phyloP scores from a whole-genome alignment of 2,329 filamentous ascomycete species.

The Xylariaceae sp. region DNA sequence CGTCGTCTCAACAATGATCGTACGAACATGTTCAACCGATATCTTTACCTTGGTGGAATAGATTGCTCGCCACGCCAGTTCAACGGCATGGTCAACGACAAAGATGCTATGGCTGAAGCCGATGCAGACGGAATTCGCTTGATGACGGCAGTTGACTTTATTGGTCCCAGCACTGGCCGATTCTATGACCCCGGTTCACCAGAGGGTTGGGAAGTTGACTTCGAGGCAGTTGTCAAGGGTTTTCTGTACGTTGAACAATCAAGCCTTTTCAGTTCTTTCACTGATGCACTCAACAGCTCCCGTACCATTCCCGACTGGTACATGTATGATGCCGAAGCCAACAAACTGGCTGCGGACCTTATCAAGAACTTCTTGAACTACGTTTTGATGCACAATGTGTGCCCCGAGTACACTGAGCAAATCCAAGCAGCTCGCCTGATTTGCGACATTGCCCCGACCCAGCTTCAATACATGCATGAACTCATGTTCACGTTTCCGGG shows the following conservation, averaged over 20 bases:
- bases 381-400: conserved; percentile 76
- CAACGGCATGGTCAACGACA: conserved; percentile 51
- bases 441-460: conserved; percentile 60
- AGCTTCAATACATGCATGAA: conserved; percentile 57
- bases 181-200: conserved; percentile 48
- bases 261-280: neutral
- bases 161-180: conserved; percentile 41
- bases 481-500: conserved; percentile 60
- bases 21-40: conserved; percentile 66
- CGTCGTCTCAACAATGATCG: conserved; percentile 66
- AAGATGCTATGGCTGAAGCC: conserved; percentile 47
- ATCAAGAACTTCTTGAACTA: conserved; percentile 87
- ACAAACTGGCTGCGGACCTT: conserved; percentile 60
- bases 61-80: conserved; percentile 55
- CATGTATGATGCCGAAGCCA: conserved; percentile 48
- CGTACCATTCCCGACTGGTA: conserved; percentile 52
- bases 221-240: conserved; percentile 67
- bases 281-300: conserved; percentile 38
- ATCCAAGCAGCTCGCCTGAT: conserved; percentile 60
- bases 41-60: conserved; percentile 78
- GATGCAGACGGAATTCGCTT: conserved; percentile 60
- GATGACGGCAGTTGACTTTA: conserved; percentile 58
- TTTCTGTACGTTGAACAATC: conserved; percentile 58
- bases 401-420: conserved; percentile 68
- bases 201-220: conserved; percentile 72